Base-by-base conservation (phyloP, 2,329 filamentous ascomycete species). In the Exophiala oligosperma region DNA sequence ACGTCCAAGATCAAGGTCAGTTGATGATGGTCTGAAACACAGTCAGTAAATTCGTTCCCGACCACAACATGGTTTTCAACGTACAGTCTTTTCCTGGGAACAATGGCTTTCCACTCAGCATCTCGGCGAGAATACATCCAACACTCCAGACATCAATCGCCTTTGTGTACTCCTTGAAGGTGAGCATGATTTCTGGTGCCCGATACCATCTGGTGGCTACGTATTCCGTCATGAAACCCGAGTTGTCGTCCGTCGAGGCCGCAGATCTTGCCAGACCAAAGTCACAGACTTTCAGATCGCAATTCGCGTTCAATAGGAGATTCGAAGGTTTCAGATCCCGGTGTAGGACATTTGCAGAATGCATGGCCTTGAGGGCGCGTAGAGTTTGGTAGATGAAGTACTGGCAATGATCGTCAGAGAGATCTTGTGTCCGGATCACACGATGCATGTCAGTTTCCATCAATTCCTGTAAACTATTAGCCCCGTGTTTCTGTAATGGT, bases 201-300 rank as follows among this genome's bases (percentile, higher is more conserved):
- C 94, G 92, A 78, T 99, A 99, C 94, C 94, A 99, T 70, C 94
- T 88, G 48, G 94, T 99, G 52, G 94, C 94, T 57, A 99, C 94
- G 74, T 99, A 99, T 95, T 99, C 94, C 14, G 94, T 99, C 94
- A 99, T 99, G 84, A 99, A 99, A 23, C 94, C 94, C n/a, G 93
- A 97, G 78, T 99, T 99, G 76, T 99, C 94, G 72, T 99, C 94
- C 67, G 95, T 95, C 8, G 93, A 97, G 7, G 94, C 94, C 11
- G 94, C 94, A 8, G 93, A 97, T 71, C 92, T 88, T 49, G 94
- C 94, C 57, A 99, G 85, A 72, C 94, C 94, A 71, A 99, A 99
- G 75, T 99, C 94, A 78, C 94, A 99, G 67, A 99, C 94, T 78
- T 99, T 99, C 67, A 99, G 82, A 78, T 99, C 94, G 77, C 94